These are phyloP conservation scores for Nigrospora oryzae DNA, from an alignment of 2,329 filamentous ascomycete genomes.

Conservation along the genomic window DNA sequence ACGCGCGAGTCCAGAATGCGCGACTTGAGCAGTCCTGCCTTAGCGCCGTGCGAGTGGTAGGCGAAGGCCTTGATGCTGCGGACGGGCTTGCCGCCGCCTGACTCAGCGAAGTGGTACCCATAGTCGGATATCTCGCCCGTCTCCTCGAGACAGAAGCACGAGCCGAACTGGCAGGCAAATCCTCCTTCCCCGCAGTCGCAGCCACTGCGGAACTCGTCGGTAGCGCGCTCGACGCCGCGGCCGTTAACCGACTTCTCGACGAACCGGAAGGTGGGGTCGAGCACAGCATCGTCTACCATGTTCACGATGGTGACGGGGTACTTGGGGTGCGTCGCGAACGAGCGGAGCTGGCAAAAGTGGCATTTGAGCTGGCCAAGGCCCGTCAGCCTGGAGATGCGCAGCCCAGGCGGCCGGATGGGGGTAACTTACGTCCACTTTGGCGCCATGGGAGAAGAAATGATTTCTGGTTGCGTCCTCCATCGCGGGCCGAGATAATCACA, in stretches of 20 bases:
- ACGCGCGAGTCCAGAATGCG: slow-evolving; percentile 43
- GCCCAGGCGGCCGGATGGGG: not conserved
- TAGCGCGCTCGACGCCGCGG: slow-evolving; percentile 49
- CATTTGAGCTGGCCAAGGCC: slow-evolving; percentile 29
- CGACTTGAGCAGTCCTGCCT: slow-evolving; percentile 42
- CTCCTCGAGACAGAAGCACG: slow-evolving; percentile 58
- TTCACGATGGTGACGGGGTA: slow-evolving; percentile 59
- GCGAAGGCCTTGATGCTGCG: slow-evolving; percentile 41
- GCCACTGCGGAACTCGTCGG: slow-evolving; percentile 56
- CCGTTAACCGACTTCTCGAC: slow-evolving; percentile 54
- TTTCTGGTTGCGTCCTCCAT: slow-evolving; percentile 37
- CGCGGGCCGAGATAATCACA: too few relatives aligned
- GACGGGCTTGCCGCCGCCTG: slow-evolving; percentile 31
- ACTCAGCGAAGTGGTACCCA: slow-evolving; percentile 48
- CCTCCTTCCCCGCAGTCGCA: slow-evolving; percentile 57
- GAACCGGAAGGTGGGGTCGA: slow-evolving; percentile 60
- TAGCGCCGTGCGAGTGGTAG: slow-evolving; percentile 50
- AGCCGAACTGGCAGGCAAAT: slow-evolving; percentile 54
- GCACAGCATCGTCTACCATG: slow-evolving; percentile 42
- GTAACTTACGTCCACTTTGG: slow-evolving; percentile 19
- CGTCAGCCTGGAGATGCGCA: too few relatives aligned
- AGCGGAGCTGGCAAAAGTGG: slow-evolving; percentile 53
- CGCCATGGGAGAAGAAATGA: slow-evolving; percentile 43
- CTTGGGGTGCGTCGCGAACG: slow-evolving; percentile 37
- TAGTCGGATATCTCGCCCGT: slow-evolving; percentile 29